phyloP scores from a whole-genome alignment of 129 eudicot genomes.

The Artemisia tridentata region DNA sequence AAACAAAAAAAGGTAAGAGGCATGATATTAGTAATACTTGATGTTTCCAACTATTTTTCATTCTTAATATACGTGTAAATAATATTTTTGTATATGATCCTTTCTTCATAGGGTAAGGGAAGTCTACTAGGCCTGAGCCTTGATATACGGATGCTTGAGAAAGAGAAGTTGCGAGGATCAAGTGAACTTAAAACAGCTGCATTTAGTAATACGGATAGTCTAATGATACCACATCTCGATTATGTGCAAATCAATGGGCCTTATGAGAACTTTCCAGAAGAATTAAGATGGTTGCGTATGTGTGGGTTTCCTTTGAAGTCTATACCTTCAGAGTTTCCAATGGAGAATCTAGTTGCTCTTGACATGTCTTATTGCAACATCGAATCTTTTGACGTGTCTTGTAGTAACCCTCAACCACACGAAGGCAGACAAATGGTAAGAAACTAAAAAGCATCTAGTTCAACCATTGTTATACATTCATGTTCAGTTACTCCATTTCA shows the following conservation, averaged over 20 bases:
- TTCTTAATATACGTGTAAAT: neutral
- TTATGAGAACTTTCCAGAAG: slow-evolving; percentile 5
- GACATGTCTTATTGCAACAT: neutral
- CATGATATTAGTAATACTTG: too few relatives aligned
- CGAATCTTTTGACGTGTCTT: too few relatives aligned
- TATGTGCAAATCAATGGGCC: neutral
- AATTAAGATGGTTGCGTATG: neutral
- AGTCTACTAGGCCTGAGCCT: neutral
- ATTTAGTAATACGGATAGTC: neutral
- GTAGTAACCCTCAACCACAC: too few relatives aligned
- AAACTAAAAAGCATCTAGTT: too few relatives aligned
- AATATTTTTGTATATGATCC: neutral
- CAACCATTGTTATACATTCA: too few relatives aligned
- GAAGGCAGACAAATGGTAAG: too few relatives aligned
- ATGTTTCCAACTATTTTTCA: neutral
- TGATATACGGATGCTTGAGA: too few relatives aligned
- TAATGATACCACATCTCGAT: neutral
- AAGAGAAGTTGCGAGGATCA: too few relatives aligned
- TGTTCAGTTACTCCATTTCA: too few relatives aligned
- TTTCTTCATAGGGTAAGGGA: neutral
- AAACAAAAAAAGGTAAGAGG: neutral
- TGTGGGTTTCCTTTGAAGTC: neutral
- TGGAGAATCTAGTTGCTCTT: neutral
- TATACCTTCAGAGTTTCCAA: neutral
- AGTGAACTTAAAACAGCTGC: too few relatives aligned